These are phyloP conservation scores for Pichia heedii DNA, from an alignment of 805 yeast species.

Conservation along the genomic window DNA sequence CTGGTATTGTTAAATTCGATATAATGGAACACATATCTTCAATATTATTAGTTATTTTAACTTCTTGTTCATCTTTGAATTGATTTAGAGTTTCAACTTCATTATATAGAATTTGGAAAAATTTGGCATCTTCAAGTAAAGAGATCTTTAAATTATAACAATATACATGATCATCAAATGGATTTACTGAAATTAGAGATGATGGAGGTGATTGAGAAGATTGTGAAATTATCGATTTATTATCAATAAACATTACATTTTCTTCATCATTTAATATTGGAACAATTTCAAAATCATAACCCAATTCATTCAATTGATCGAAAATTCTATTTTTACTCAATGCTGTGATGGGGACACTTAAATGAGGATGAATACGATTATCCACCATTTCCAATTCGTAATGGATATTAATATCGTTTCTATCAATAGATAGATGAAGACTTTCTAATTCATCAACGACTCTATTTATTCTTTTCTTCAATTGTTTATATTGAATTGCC, in stretches of 20 bases:
- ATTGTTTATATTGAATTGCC: slow-evolving; percentile 63
- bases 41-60: slow-evolving; percentile 34
- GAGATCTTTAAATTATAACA: slow-evolving; percentile 26
- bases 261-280: not conserved
- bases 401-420: slow-evolving; percentile 26
- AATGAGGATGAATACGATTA: slow-evolving; percentile 16
- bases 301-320: slow-evolving; percentile 12
- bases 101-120: slow-evolving; percentile 47
- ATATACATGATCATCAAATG: slow-evolving; percentile 18
- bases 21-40: slow-evolving; percentile 33
- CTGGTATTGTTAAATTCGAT: slow-evolving; percentile 32
- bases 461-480: slow-evolving; percentile 56
- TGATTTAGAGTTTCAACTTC: slow-evolving; percentile 43
- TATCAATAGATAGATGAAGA: slow-evolving; percentile 55
- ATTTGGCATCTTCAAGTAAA: slow-evolving; percentile 47
- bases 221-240: not conserved
- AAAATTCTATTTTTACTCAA: slow-evolving; percentile 13
- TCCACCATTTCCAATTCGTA: slow-evolving; percentile 17
- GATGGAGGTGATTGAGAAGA: slow-evolving; percentile 3
- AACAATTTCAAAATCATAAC: slow-evolving; percentile 14
- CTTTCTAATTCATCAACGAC: slow-evolving; percentile 55
- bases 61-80: slow-evolving; percentile 35
- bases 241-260: no score
- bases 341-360: slow-evolving; percentile 19
- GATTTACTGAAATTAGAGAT: slow-evolving; percentile 13